These are phyloP conservation scores for Neoboletus subvelutipes DNA, from an alignment of 768 basidiomycete genomes.

Conservation along the genomic window DNA sequence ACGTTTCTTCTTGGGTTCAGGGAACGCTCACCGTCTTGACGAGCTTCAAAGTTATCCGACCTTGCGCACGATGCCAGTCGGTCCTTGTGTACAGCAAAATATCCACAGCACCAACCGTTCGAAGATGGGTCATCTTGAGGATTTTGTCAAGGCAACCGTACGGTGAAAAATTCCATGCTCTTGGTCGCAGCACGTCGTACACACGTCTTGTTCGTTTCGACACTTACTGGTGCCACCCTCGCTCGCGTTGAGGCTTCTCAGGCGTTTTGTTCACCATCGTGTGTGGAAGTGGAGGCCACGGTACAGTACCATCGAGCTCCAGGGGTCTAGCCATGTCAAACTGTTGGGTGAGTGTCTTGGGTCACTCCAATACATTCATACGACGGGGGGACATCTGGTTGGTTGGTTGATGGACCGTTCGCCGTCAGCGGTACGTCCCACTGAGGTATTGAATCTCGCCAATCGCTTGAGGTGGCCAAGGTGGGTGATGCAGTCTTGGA, in stretches of 20 bases:
- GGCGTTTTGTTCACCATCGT: constrained; percentile 14
- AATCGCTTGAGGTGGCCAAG: constrained; percentile 7
- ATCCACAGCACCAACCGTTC: constrained; percentile 3
- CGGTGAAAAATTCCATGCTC: constrained; percentile 29
- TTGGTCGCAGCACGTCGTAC: constrained; percentile 24
- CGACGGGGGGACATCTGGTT: constrained; percentile 22
- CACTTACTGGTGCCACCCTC: constrained; percentile 24
- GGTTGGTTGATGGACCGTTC: constrained; percentile 3
- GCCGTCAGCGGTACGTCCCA: neutral
- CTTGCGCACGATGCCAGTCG: constrained; percentile 1
- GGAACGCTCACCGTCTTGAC: constrained; percentile 13
- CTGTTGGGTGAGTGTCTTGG: constrained; percentile 32
- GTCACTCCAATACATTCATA: constrained; percentile 29
- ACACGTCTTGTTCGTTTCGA: constrained; percentile 19
- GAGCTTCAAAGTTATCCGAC: neutral
- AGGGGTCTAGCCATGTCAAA: constrained; percentile 14
- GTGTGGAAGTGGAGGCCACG: constrained; percentile 1
- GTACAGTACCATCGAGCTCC: constrained; percentile 1
- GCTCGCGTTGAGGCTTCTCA: constrained; percentile 14
- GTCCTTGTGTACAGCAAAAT: constrained; percentile 1
- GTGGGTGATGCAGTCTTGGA: constrained; percentile 12
- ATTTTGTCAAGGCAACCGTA: constrained; percentile 12
- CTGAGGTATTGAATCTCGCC: constrained; percentile 2
- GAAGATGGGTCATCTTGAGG: constrained; percentile 3
- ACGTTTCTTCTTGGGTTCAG: neutral